phyloP scores from a whole-genome alignment of 2,329 filamentous ascomycete species.

The Xylariaceae sp. region DNA sequence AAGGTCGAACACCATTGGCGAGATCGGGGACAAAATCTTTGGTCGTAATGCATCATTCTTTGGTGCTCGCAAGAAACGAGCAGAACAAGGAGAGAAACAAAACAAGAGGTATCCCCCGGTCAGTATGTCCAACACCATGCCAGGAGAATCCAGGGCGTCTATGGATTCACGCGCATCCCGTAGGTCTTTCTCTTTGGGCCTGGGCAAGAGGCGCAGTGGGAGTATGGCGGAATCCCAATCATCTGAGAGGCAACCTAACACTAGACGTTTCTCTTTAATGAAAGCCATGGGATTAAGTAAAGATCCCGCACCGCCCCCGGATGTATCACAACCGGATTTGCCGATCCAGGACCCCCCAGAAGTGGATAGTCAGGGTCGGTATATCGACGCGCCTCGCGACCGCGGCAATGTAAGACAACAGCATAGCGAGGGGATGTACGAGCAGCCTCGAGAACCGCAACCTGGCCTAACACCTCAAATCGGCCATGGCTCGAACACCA shows the following conservation, averaged over 20 bases:
- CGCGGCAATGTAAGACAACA: constrained; percentile 27
- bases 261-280: constrained; percentile 67
- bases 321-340: constrained; percentile 50
- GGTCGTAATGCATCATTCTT: constrained; percentile 80
- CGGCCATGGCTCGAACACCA: constrained; percentile 33
- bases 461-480: constrained; percentile 24
- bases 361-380: constrained; percentile 37
- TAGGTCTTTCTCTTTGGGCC: constrained; percentile 65
- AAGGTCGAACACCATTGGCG: constrained; percentile 72
- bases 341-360: constrained; percentile 48
- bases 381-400: constrained; percentile 30
- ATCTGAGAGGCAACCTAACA: constrained; percentile 48
- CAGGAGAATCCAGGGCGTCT: constrained; percentile 57
- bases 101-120: constrained; percentile 78
- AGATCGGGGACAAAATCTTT: constrained; percentile 78
- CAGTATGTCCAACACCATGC: constrained; percentile 75
- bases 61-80: constrained; percentile 47
- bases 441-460: constrained; percentile 35
- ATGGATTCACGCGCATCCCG: constrained; percentile 65
- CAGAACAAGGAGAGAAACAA: constrained; percentile 49
- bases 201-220: constrained; percentile 67
- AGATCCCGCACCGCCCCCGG: constrained; percentile 46
- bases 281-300: constrained; percentile 60
- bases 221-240: constrained; percentile 58
- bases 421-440: constrained; percentile 39